A percentile compares a stretch with the other conserved stretches of the same genome.
These are phyloP conservation scores for Exophiala calicioides DNA, from an alignment of 2,329 filamentous ascomycete species.

Conservation along the genomic window DNA sequence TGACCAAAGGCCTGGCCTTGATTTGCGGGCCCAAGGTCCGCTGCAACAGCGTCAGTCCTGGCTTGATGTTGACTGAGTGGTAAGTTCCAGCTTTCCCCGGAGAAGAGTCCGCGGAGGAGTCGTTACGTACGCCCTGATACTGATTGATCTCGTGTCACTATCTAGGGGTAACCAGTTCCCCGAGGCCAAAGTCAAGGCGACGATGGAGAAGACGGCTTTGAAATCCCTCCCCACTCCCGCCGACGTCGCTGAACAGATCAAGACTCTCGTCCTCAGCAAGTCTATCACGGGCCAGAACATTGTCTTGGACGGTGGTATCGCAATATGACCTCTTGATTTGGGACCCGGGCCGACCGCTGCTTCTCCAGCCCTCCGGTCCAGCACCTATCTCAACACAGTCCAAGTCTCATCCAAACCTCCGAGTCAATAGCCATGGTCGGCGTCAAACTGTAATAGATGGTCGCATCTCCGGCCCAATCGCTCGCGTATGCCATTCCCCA, in stretches of 20 bases:
- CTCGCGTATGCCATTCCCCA: too few species aligned
- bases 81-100: constrained; percentile 18
- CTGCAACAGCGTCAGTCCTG: constrained; percentile 65
- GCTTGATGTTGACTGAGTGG: constrained; percentile 69
- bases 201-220: constrained; percentile 26
- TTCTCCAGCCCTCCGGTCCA: neutral
- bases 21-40: constrained; percentile 64
- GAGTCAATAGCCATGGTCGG: neutral
- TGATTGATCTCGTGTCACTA: neutral
- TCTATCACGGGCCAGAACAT: constrained; percentile 33
- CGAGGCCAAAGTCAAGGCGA: constrained; percentile 30
- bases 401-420: too few species aligned
- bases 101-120: too few species aligned
- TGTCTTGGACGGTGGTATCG: constrained; percentile 32
- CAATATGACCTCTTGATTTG: constrained; percentile 27
- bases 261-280: constrained; percentile 26
- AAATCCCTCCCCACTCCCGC: constrained; percentile 28
- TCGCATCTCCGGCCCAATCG: too few species aligned
- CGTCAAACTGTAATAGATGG: neutral
- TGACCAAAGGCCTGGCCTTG: constrained; percentile 65
- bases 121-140: too few species aligned
- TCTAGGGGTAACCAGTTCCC: constrained; percentile 30
- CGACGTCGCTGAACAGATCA: constrained; percentile 36
- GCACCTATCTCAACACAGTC: too few species aligned
- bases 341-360: neutral